Base-by-base conservation (phyloP, 164 flowering plant species). In the Euptelea pleiosperma region DNA sequence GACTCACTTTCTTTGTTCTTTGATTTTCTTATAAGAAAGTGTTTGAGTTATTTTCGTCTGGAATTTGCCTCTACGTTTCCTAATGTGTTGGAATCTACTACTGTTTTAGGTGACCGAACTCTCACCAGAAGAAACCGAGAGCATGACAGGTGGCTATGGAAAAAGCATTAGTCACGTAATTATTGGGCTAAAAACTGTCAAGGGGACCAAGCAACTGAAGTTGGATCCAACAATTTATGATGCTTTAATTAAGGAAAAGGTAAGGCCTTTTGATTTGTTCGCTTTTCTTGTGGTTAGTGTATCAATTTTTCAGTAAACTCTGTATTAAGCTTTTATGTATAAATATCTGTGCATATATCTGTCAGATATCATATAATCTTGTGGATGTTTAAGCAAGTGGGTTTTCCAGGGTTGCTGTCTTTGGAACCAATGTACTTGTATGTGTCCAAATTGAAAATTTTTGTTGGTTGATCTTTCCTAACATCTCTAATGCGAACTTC, bases 181-280 rank as follows among this genome's bases (percentile, higher is more conserved):
- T 53, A 91, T 94, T 66, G 97, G 96, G 63, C 72, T 94, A 15
- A 94, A 94, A 74, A 91, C 97, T 63, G 95, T 88, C 48, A 94
- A 89, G 70, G 99, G 99, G 70, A 94, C 96, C 49, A 94, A 94
- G 68, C 99, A 94, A 67, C 70, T 94, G 77, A 94, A 89, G 82
- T 67, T 94, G 77, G 99, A 94, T 51, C 96, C 99, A 7, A 91
- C 93, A 19, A 91, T 94, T 43, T 94, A 94, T 73, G 97, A 91
- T 82, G 99, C 97, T 48, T 71, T 94, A 70, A 84, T 94, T 46
- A 94, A 93, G 75, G 99, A 94, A 63, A 91, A 94, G 95, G 99
- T 86, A 29, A 50, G 25, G 5, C 26, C 16, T 24, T 35, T 37
- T 55, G 26, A 37, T 40, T 33, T 45, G 16, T 37, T 14, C 10